phyloP scores from a whole-genome alignment of 2,329 filamentous ascomycete genomes.

The Ophioceras dolichostomum region DNA sequence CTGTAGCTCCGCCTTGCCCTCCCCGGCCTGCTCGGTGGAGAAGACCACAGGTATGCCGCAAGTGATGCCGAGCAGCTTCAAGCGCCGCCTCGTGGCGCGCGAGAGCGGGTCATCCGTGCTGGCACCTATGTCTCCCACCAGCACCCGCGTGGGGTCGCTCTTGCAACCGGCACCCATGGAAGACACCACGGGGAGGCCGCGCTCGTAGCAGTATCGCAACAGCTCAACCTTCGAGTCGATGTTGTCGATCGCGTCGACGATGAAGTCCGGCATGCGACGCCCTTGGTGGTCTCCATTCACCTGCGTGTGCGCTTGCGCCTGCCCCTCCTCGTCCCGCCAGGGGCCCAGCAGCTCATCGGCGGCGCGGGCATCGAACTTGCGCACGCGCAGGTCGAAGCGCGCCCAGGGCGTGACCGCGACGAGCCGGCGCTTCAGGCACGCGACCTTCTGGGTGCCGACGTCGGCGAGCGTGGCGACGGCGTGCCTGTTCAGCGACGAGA shows the following conservation, averaged over 20 bases:
- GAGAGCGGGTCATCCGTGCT: conserved; percentile 86
- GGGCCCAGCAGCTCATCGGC: conserved; percentile 56
- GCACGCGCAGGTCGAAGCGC: conserved; percentile 72
- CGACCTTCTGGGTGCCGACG: conserved; percentile 85
- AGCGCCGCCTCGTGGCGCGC: conserved; percentile 64
- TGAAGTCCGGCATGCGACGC: conserved; percentile 56
- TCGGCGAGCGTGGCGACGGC: conserved; percentile 89
- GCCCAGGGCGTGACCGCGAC: conserved; percentile 88
- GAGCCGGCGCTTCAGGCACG: conserved; percentile 66
- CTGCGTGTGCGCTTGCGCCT: no score
- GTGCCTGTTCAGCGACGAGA: conserved; percentile 92
- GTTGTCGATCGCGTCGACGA: conserved; percentile 98
- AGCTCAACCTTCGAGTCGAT: conserved; percentile 93
- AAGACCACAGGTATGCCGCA: conserved; percentile 86
- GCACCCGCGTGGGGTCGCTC: conserved; percentile 69
- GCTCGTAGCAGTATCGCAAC: conserved; percentile 73
- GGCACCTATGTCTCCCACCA: conserved; percentile 80
- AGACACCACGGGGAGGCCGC: conserved; percentile 72
- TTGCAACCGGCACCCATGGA: conserved; percentile 97
- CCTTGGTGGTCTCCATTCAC: no score
- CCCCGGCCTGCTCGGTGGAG: conserved; percentile 79
- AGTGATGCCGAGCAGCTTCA: conserved; percentile 67
- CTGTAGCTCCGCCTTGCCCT: conserved; percentile 81
- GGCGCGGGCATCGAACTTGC: conserved; percentile 62
- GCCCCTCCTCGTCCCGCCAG: conserved; percentile 46